These are phyloP conservation scores for Lumnitzera littorea DNA, from an alignment of 345 rosid species.

Conservation along the genomic window DNA sequence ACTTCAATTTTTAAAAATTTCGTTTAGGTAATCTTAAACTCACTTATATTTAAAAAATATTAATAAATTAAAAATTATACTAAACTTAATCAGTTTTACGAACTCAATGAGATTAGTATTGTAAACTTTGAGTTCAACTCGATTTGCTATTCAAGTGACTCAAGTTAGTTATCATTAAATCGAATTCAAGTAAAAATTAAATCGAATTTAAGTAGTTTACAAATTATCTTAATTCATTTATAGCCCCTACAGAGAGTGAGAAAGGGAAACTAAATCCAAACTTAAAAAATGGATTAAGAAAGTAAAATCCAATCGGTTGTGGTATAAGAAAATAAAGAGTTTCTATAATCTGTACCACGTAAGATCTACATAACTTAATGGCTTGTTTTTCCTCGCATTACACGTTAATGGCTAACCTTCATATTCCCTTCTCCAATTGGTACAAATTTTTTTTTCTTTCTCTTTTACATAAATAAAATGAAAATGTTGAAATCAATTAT, in stretches of 20 bases:
- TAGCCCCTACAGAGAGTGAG: neutral
- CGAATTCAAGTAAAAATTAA: too few relatives aligned
- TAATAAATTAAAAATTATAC: too few relatives aligned
- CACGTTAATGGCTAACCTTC: constrained; percentile 37
- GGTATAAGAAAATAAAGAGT: constrained; percentile 38
- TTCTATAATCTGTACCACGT: constrained; percentile 39
- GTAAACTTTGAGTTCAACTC: too few relatives aligned
- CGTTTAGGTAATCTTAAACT: too few relatives aligned
- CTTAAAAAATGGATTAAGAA: constrained; percentile 5
- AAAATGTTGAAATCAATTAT: neutral
- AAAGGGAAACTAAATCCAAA: constrained; percentile 15
- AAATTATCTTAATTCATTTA: too few relatives aligned
- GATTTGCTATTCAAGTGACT: too few relatives aligned
- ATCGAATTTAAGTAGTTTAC: too few relatives aligned
- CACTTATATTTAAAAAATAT: too few relatives aligned
- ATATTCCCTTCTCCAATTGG: neutral
- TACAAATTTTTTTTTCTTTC: neutral
- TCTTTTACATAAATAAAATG: neutral
- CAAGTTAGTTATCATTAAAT: too few relatives aligned
- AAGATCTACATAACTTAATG: constrained; percentile 17
- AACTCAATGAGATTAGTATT: too few relatives aligned
- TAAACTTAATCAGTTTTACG: too few relatives aligned
- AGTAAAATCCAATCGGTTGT: constrained; percentile 39
- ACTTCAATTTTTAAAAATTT: too few relatives aligned
- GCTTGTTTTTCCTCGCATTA: constrained; percentile 38